phyloP scores from a whole-genome alignment of 1,284 basidiomycete species.

The Coniferiporia weirii region DNA sequence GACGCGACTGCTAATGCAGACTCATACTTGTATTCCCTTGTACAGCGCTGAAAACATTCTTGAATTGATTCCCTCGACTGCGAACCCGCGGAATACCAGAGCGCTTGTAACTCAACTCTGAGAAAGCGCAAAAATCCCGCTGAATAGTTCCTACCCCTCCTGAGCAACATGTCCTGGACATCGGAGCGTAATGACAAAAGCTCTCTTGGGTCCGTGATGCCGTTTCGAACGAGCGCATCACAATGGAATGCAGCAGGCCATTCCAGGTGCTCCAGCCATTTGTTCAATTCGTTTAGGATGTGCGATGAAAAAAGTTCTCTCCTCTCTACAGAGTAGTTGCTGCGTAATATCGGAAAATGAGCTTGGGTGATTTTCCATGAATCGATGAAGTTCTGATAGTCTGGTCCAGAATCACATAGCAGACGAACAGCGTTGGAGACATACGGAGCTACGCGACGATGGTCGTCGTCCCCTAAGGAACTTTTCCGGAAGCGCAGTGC shows the following conservation, averaged over 20 bases:
- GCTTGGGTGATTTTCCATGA: slow-evolving; percentile 31
- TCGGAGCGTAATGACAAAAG: slow-evolving; percentile 27
- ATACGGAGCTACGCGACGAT: slow-evolving; percentile 36
- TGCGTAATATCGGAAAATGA: slow-evolving; percentile 31
- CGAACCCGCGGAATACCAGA: slow-evolving; percentile 26
- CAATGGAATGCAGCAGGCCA: slow-evolving; percentile 55
- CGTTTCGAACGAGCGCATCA: slow-evolving; percentile 39
- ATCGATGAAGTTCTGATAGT: slow-evolving; percentile 35
- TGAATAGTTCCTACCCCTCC: slow-evolving; percentile 33
- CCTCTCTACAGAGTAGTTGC: slow-evolving; percentile 34
- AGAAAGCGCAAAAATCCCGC: slow-evolving; percentile 42
- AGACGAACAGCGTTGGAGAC: slow-evolving; percentile 45
- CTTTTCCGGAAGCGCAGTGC: slow-evolving; percentile 23
- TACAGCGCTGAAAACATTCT: slow-evolving; percentile 33
- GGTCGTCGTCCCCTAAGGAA: slow-evolving; percentile 22
- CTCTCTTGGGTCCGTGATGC: slow-evolving; percentile 42
- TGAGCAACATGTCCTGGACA: background rate
- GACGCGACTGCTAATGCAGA: slow-evolving; percentile 25
- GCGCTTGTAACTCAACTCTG: slow-evolving; percentile 25
- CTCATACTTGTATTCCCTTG: slow-evolving; percentile 26
- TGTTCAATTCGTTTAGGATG: slow-evolving; percentile 30
- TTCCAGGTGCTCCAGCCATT: slow-evolving; percentile 35
- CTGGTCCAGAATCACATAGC: slow-evolving; percentile 32
- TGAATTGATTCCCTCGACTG: slow-evolving; percentile 24
- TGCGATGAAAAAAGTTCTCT: slow-evolving; percentile 39